A percentile compares a stretch with the other conserved stretches of the same genome.
phyloP scores from a whole-genome alignment of 2,329 filamentous ascomycete genomes.

The Hymenotorrendiella dingleyae region DNA sequence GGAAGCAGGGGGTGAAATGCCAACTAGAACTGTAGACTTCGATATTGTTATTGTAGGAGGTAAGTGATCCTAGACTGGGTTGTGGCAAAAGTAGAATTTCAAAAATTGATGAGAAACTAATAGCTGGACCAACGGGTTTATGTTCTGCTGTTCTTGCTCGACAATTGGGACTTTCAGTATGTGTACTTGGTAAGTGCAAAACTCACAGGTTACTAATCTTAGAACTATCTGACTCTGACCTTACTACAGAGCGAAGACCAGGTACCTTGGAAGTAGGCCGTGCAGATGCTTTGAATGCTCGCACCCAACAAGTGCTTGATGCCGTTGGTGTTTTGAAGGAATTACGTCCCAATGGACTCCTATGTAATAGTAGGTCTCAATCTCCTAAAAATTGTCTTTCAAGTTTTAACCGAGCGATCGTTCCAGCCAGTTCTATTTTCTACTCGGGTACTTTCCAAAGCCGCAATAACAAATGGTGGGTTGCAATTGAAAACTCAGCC shows the following conservation, averaged over 20 bases:
- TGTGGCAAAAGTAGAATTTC: neutral
- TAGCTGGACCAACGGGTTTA: constrained; percentile 41
- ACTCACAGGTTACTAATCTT: no score
- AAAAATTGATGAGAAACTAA: neutral
- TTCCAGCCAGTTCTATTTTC: constrained; percentile 45
- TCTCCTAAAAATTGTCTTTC: no score
- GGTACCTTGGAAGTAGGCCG: constrained; percentile 37
- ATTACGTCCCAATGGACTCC: constrained; percentile 38
- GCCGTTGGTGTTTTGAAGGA: constrained; percentile 39
- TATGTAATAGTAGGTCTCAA: constrained; percentile 41
- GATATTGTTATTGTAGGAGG: constrained; percentile 3
- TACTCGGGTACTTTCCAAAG: constrained; percentile 41
- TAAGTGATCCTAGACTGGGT: neutral
- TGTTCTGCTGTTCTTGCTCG: constrained; percentile 39
- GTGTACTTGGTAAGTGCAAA: constrained; percentile 21
- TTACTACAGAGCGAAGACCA: constrained; percentile 34
- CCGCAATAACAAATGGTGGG: constrained; percentile 39
- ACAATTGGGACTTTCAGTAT: constrained; percentile 36
- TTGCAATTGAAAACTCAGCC: constrained; percentile 37
- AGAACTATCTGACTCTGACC: no score
- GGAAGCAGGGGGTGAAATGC: no score
- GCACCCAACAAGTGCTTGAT: constrained; percentile 43
- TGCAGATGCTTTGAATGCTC: constrained; percentile 43
- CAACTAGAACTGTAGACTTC: no score
- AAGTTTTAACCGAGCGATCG: no score